Evolutionary conservation across 202 grass and related monocot genomes (phyloP), one percentile per base, ranked within the genome.

Genomic region (Elaeis oleifera): DNA sequence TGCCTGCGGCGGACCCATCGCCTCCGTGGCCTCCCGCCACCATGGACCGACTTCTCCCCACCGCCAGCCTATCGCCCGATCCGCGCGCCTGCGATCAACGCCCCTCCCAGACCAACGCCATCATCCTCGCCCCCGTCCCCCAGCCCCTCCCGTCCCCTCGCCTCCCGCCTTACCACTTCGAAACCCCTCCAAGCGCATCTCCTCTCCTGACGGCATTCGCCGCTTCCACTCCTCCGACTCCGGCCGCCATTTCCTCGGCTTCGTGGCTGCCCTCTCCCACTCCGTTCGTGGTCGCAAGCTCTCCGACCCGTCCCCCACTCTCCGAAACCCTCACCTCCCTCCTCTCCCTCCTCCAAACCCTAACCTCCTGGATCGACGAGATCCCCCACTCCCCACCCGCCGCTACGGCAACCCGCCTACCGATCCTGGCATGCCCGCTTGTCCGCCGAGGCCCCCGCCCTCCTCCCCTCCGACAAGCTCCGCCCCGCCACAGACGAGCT

Each of bases 41-140:
- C 79, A 11, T 76, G 59, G 63, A 60, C 77, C 5, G 76, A 73
- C 64, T 71, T 76, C 18, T 92, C 88, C 28, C 84, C 82, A 60
- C 92, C 92, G n/a, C 88, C 92, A 3, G 88, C 82, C 13, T 97
- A 97, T 88, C 92, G 92, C 71, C 92, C 92, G 56, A 97, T 91
- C 68, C 85, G 82, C 56, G 75, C 76, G 54, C 85, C 88, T 0
- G 88, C 94, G 50, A 84, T 92, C 72, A 97, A 89, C 77, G 88
- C 82, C 17, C 94, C 27, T 92, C 68, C 29, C 85, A 91, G 77
- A 92, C 84, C 23, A 69, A 77, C 5, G 58, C 92, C 49, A 92
- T 97, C 74, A 39, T 92, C 53, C 92, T 97, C 69, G 65, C 85
- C 53, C 88, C 80, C 0, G 88, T 97, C 18, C 88, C 84, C 20